Base-by-base conservation (phyloP, 352 stramenopile species). In the Globisporangium nagaii region DNA sequence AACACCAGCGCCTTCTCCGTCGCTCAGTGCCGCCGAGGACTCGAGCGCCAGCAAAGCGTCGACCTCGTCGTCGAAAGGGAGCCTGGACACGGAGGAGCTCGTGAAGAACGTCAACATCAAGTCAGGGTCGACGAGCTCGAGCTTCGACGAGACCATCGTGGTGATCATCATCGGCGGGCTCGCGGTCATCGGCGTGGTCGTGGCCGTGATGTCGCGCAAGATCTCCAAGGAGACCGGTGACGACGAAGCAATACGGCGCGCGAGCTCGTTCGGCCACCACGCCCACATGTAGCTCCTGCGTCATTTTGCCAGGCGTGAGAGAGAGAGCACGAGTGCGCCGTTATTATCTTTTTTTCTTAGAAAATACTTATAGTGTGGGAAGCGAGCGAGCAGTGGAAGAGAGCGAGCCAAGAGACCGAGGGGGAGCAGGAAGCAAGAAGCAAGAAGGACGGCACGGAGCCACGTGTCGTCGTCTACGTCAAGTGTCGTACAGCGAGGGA, bases 81-180 rank as follows among this genome's bases (percentile, higher is more conserved):
- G 35, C 34, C 13, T 53, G 20, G 44, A 40, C 30, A 42, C 48
- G 0, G 35, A 63, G 2, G 45, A 58, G 22, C 24, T 63, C 13
- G 36, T 55, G 2, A 58, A 55, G 19, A 42, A 56, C 11, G 49
- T 35, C 7, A 61, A 35, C n/a, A 32, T 53, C 24, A 71, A 24
- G 30, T 71, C 64, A 0, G 57, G 54, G 10, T 57, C 79, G 6
- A 1, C 22, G 6, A 20, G n/a, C 2, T 24, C 32, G 7, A 28
- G 10, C 28, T 62, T 62, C 25, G 69, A 84, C 47, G 43, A 79
- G 49, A 76, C 68, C 25, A 61, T 90, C 27, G 66, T 88, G n/a
- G 53, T 84, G 25, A 57, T 70, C 25, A 86, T 86, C 40, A 52
- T 91, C 25, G 76, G 70, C 45, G 68, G 71, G 34, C 68, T 89